phyloP scores from a whole-genome alignment of 116 monocot genomes.

The Papilionanthe hybrid region DNA sequence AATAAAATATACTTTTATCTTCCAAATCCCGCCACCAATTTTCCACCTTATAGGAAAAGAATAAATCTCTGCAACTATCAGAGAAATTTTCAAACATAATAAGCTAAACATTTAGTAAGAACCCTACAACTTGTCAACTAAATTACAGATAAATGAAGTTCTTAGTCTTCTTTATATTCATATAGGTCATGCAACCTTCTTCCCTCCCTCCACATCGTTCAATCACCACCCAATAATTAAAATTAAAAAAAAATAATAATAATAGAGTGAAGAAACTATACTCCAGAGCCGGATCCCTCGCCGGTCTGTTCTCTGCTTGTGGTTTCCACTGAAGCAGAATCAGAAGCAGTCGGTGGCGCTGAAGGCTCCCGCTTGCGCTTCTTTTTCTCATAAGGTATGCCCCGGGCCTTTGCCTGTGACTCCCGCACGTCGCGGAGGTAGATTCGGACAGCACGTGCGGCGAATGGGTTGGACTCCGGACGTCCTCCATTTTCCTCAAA shows the following conservation, averaged over 20 bases:
- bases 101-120: too few species aligned
- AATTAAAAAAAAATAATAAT: not conserved
- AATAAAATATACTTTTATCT: too few species aligned
- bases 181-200: too few species aligned
- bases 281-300: not conserved
- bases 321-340: conserved; percentile 2
- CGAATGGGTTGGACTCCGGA: conserved; percentile 34
- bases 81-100: too few species aligned
- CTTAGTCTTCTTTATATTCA: too few species aligned
- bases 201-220: not conserved
- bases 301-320: not conserved
- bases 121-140: too few species aligned
- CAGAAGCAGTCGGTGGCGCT: not conserved
- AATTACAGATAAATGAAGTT: too few species aligned
- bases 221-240: not conserved
- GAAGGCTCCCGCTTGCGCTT: conserved; percentile 18
- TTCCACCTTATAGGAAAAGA: too few species aligned
- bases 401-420: conserved; percentile 20
- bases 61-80: too few species aligned
- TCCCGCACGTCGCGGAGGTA: conserved; percentile 29
- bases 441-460: conserved; percentile 27
- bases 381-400: conserved; percentile 32
- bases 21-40: too few species aligned
- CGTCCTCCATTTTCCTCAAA: conserved; percentile 51
- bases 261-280: not conserved